Base-by-base conservation (phyloP, 148 eudicot species). In the Vaccinium vitisidaea region DNA sequence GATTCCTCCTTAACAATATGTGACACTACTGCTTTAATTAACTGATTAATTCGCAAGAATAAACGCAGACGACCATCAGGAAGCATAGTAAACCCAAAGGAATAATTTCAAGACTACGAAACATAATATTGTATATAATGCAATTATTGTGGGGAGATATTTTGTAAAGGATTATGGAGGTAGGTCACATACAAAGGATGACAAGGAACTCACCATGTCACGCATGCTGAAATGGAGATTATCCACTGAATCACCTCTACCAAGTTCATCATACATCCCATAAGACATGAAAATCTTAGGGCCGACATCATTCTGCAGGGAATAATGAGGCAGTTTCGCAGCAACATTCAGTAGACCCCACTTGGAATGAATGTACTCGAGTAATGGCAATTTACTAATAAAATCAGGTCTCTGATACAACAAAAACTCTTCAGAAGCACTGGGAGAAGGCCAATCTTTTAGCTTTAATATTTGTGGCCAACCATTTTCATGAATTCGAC, bases 391-490 rank as follows among this genome's bases (percentile, higher is more conserved):
- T 87, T 89, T 93, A 84, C 91, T 95, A 58, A 95, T 94, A 84
- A 96, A 93, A 69, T 96, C 99, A 88, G 99, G 99, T 86, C 99
- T 96, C 90, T 93, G 98, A 85, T 90, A 94, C 86, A 91, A 85
- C 83, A 96, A 86, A 88, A 96, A 96, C 88, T 96, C 99, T 90
- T 96, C 99, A 59, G 95, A 92, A 86, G 97, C 93, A 93, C 92
- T 93, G 25, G 98, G 98, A 63, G 99, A 93, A 84, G 99, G 99
- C 99, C 99, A 96, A 86, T 95, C 97, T 88, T 95, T 96, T 90
- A 96, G 87, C 91, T 89, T 93, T 86, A 96, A 92, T 91, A 95
- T 88, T 83, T 95, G 90, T 39, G 91, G 94, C 88, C 83, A 73
- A 39, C 94, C 98, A 91, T 90, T 86, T 87, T 91, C 94, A 86